phyloP scores from a whole-genome alignment of 345 rosid genomes.

The Trapa incisa region DNA sequence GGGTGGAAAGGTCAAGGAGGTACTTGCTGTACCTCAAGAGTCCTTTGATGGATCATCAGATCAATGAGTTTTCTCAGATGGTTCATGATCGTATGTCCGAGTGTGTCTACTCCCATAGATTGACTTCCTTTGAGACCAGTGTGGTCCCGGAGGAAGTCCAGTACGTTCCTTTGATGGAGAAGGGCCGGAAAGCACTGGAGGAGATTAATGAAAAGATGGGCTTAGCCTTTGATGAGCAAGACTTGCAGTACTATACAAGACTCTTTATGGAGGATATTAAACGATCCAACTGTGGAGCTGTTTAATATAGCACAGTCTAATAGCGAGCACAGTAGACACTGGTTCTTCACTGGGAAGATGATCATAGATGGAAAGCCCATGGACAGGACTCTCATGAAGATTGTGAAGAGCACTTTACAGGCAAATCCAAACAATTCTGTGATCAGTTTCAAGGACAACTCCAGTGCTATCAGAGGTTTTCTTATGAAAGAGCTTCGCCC shows the following conservation, averaged over 20 bases:
- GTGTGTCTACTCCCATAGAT: constrained; percentile 48
- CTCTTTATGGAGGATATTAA: constrained; percentile 64
- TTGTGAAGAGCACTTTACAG: constrained; percentile 83
- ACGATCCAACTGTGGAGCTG: constrained; percentile 73
- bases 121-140: constrained; percentile 56
- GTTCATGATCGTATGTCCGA: constrained; percentile 94
- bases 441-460: constrained; percentile 87
- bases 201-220: constrained; percentile 91
- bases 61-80: constrained; percentile 56
- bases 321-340: constrained; percentile 88
- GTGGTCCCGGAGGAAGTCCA: constrained; percentile 62
- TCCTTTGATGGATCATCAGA: constrained; percentile 37
- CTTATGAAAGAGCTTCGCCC: constrained; percentile 59
- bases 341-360: constrained; percentile 90
- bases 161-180: constrained; percentile 73
- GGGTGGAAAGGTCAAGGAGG: constrained; percentile 84
- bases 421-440: constrained; percentile 76
- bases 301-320: constrained; percentile 94
- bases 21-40: constrained; percentile 56
- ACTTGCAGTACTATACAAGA: constrained; percentile 70
- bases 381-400: constrained; percentile 79
- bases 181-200: constrained; percentile 67
- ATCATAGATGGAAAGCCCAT: constrained; percentile 74
- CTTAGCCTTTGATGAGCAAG: constrained; percentile 89
- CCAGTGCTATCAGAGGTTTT: constrained; percentile 89